Evolutionary conservation across 2,329 filamentous ascomycete genomes (phyloP).

Genomic region (Ophiostoma montium): DNA sequence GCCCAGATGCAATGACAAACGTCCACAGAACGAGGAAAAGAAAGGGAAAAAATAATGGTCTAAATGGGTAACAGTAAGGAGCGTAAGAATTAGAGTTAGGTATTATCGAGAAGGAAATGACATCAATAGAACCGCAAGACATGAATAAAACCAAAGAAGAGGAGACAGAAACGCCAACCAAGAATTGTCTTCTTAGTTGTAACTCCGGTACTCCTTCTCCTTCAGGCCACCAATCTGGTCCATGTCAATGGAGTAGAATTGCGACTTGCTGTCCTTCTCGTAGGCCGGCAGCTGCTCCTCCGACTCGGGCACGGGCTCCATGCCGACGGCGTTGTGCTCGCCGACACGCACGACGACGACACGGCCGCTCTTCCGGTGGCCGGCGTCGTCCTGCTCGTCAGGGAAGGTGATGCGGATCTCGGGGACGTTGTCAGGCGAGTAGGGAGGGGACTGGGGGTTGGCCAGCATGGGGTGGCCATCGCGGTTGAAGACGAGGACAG

Average conservation of each 20-base stretch:
- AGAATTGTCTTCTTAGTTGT: conserved; percentile 14
- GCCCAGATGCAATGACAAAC: neutral
- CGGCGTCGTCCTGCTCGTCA: conserved; percentile 77
- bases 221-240: conserved; percentile 87
- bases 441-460: conserved; percentile 60
- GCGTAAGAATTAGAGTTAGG: conserved; percentile 2
- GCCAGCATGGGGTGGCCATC: conserved; percentile 63
- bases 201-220: conserved; percentile 55
- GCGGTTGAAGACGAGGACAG: conserved; percentile 59
- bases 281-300: conserved; percentile 76
- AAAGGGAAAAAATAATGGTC: neutral
- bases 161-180: conserved; percentile 2
- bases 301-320: conserved; percentile 75
- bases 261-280: conserved; percentile 60
- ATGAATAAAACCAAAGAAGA: conserved; percentile 2
- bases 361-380: conserved; percentile 68
- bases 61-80: conserved; percentile 1
- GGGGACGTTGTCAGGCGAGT: conserved; percentile 70
- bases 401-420: conserved; percentile 98
- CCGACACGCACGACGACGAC: conserved; percentile 87
- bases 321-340: conserved; percentile 62
- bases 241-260: conserved; percentile 90
- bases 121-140: neutral
- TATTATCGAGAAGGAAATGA: neutral
- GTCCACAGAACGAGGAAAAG: too few relatives aligned